Percentiles rank a stretch among this genome's conserved stretches.
phyloP scores from a whole-genome alignment of 2,329 filamentous ascomycete species.

The Aspergillus costaricaensis region DNA sequence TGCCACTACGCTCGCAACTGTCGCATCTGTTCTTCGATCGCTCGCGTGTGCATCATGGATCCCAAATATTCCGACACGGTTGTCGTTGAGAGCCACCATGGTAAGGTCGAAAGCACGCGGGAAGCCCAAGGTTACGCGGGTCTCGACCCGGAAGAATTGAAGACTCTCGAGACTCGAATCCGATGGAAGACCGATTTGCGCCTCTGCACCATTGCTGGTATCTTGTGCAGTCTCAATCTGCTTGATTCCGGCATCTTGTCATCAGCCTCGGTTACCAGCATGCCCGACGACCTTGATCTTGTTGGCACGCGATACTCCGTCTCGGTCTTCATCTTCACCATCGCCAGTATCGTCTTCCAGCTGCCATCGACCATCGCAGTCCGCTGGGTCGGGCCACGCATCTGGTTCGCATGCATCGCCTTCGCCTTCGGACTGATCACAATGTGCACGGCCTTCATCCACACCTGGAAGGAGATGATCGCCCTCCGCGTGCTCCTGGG shows the following conservation, averaged over 20 bases:
- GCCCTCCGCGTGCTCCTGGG: slow-evolving; percentile 66
- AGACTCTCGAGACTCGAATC: slow-evolving; percentile 49
- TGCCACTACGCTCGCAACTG: neutral
- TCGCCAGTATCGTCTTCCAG: slow-evolving; percentile 68
- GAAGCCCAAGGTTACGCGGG: neutral
- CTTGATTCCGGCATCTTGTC: slow-evolving; percentile 71
- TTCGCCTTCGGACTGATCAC: slow-evolving; percentile 66
- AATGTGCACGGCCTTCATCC: slow-evolving; percentile 67
- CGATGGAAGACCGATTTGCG: slow-evolving; percentile 67
- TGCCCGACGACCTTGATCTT: slow-evolving; percentile 64
- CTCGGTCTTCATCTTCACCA: slow-evolving; percentile 72
- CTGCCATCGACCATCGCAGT: slow-evolving; percentile 69
- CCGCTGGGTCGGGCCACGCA: slow-evolving; percentile 63
- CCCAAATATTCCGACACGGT: neutral
- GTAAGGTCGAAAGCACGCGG: neutral
- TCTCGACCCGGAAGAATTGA: slow-evolving; percentile 18
- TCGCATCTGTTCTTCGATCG: neutral
- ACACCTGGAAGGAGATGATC: slow-evolving; percentile 70
- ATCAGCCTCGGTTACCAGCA: slow-evolving; percentile 68
- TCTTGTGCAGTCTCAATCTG: slow-evolving; percentile 70
- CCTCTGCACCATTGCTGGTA: slow-evolving; percentile 69
- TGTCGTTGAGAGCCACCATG: neutral
- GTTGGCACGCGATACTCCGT: slow-evolving; percentile 68
- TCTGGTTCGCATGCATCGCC: slow-evolving; percentile 64
- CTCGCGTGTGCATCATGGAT: neutral